Percentiles rank a stretch among this genome's conserved stretches.
These are phyloP conservation scores for Quercus robur DNA, from an alignment of 306 rosid species.

Conservation along the genomic window DNA sequence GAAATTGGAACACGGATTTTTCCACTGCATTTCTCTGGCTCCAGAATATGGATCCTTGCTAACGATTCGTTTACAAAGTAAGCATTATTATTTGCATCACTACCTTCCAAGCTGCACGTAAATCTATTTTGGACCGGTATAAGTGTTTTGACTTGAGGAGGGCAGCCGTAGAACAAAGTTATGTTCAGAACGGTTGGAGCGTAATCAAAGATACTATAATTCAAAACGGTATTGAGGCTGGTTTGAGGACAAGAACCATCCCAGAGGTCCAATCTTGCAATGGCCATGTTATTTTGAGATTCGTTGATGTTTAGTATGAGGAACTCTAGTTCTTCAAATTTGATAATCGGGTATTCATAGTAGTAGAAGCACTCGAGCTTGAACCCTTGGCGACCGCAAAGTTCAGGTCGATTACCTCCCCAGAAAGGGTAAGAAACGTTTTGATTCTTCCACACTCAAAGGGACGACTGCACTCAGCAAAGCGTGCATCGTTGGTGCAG, in stretches of 20 bases:
- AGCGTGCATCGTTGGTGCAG: constrained; percentile 8
- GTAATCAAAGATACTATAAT: constrained; percentile 19
- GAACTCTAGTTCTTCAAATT: constrained; percentile 20
- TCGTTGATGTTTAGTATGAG: constrained; percentile 8
- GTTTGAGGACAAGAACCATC: constrained; percentile 12
- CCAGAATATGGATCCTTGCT: fast-evolving
- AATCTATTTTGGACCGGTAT: background rate
- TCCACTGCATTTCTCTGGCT: fast-evolving
- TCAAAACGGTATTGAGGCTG: constrained; percentile 2
- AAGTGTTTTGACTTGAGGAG: fast-evolving
- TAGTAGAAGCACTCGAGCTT: constrained; percentile 22
- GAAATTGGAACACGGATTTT: too few species aligned
- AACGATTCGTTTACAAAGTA: background rate
- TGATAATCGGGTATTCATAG: constrained; percentile 11
- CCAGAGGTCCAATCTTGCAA: constrained; percentile 36
- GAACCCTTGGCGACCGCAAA: constrained; percentile 40
- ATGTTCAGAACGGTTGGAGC: constrained; percentile 10
- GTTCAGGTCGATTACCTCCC: constrained; percentile 7
- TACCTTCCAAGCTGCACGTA: background rate
- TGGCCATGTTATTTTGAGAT: background rate
- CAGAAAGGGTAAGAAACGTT: constrained; percentile 40
- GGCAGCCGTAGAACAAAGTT: constrained; percentile 29
- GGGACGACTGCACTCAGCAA: constrained; percentile 22
- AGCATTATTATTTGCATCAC: fast-evolving
- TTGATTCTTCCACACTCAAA: constrained; percentile 31